Conservation (phyloP, 768 basidiomycete genomes). For the Sutorius australiensis region DNA sequence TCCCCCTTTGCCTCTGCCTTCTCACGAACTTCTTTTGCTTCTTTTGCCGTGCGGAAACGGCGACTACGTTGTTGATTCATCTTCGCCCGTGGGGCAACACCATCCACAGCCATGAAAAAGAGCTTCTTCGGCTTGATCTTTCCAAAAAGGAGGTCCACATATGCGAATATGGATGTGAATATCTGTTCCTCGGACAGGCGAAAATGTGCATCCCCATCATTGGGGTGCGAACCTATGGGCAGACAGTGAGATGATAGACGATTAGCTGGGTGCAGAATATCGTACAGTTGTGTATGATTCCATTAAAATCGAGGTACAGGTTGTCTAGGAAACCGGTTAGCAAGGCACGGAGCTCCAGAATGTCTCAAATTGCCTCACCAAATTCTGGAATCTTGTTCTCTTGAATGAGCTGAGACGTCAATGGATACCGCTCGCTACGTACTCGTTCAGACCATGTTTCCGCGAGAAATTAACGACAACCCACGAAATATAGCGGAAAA, state of each 20-base stretch:
- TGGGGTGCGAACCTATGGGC: conserved; percentile 80
- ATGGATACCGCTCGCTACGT: conserved; percentile 88
- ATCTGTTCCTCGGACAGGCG: conserved; percentile 96
- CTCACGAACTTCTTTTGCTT: conserved; percentile 81
- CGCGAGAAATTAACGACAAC: conserved; percentile 22
- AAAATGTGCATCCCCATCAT: conserved; percentile 94
- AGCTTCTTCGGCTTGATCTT: conserved; percentile 98
- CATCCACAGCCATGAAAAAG: conserved; percentile 99
- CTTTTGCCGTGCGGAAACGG: conserved; percentile 91
- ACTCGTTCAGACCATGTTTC: conserved; percentile 11
- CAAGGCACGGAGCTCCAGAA: not conserved
- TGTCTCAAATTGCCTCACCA: conserved; percentile 44
- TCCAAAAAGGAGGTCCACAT: conserved; percentile 93
- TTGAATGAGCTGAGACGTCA: conserved; percentile 96
- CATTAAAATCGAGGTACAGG: conserved; percentile 92
- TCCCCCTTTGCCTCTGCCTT: conserved; percentile 89
- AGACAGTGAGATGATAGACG: not conserved
- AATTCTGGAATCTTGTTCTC: conserved; percentile 99
- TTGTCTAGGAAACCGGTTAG: conserved; percentile 53
- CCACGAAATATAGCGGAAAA: conserved; percentile 95
- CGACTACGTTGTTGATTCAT: conserved; percentile 98
- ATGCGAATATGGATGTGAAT: conserved; percentile 93
- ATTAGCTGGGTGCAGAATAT: not conserved
- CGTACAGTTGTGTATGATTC: conserved; percentile 80
- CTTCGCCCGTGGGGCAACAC: conserved; percentile 95